Evolutionary conservation across 1,284 basidiomycete species (phyloP), one percentile per base, ranked within the genome.

Genomic region (Ceraceosorus bombacis): DNA sequence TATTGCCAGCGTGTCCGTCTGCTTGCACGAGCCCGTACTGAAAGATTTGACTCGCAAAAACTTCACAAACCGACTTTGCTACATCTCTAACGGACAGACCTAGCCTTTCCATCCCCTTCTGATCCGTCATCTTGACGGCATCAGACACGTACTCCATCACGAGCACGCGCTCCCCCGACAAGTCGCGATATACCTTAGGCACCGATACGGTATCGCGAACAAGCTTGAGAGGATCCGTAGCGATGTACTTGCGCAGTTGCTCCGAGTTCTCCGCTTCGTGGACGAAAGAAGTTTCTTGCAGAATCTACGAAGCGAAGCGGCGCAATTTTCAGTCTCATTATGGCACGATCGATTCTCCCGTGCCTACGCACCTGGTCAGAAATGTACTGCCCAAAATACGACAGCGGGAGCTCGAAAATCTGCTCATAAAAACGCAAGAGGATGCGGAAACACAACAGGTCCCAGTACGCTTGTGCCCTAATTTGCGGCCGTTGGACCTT

Each of bases 401-500:
- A 49, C 15, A 73, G 53, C 0, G 72, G 72, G 38, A 74, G 59
- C 51, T 73, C 71, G 55, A 74, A 74, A 41, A 70, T 66, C 4
- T 63, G 50, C 52, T 72, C 69, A 59, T 74, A 73, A 37, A 73
- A 61, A 49, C 61, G 58, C 36, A 74, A 57, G 8, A 73, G 58
- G 51, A 71, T 62, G 17, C 72, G 57, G 57, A 72, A 71, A 5
- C 61, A 67, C 62, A 68, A 65, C 12, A 74, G 59, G 53, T 74
- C 71, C 68, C 65, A 70, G 43, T 70, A 64, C 12, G 72, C 70
- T 27, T 74, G 69, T 53, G 64, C 61, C 36, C 67, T 67, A 48
- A 74, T 74, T 39, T 65, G 64, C 17, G 72, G 71, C 6, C 71
- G 55, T 48, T 74, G 72, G 51, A 74, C 69, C 60, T 74, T 74